These are phyloP conservation scores for Suillus hirtellus DNA, from an alignment of 768 basidiomycete genomes.

Conservation along the genomic window DNA sequence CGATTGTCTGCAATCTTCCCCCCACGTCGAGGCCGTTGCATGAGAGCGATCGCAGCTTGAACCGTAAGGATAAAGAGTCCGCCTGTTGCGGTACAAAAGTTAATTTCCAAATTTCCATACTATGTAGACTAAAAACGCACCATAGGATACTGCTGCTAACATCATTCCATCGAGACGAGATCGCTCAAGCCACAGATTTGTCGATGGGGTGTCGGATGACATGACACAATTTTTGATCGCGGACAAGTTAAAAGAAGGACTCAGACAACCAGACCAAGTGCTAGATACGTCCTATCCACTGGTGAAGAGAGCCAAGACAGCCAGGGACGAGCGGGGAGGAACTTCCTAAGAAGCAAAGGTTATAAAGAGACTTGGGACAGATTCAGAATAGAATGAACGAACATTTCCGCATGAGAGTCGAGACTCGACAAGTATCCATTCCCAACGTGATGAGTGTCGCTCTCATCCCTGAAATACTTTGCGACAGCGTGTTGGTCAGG, in stretches of 20 bases:
- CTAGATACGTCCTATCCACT: not conserved
- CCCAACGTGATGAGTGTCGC: not conserved
- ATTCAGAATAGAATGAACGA: not conserved
- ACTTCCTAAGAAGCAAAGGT: not conserved
- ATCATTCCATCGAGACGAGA: conserved; percentile 11
- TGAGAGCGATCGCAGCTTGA: conserved; percentile 17
- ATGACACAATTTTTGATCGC: not conserved
- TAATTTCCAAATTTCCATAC: not conserved
- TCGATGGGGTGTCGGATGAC: not conserved
- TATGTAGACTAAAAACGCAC: not conserved
- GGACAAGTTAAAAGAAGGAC: not conserved
- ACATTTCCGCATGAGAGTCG: not conserved
- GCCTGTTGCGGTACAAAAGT: conserved; percentile 15
- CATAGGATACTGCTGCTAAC: conserved; percentile 12
- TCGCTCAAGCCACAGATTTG: conserved; percentile 5
- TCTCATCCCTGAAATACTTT: not conserved
- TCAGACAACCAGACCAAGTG: not conserved
- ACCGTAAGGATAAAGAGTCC: conserved; percentile 23
- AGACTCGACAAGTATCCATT: not conserved
- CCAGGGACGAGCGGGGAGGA: not conserved
- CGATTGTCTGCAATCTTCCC: conserved; percentile 8
- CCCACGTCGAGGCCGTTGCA: conserved; percentile 6
- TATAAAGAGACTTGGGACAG: not conserved
- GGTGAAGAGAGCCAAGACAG: not conserved
- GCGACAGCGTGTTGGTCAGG: not conserved